Evolutionary conservation across 495 filamentous ascomycete genomes (phyloP).

Genomic region (Hypoxylon lenormandii): DNA sequence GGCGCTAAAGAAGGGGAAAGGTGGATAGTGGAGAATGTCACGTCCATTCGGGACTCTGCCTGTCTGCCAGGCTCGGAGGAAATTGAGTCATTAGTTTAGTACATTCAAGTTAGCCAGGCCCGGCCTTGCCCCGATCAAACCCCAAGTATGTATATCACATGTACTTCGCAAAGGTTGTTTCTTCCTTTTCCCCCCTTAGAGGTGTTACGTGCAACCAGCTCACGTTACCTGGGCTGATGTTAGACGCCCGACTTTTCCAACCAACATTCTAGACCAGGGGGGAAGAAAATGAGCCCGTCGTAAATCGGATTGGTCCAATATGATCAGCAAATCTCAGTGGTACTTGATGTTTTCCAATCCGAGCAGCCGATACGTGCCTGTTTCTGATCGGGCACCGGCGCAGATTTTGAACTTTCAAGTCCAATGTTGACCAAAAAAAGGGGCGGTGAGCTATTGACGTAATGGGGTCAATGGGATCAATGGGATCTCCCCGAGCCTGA

Average conservation of each 20-base stretch:
- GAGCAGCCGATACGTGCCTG: slow-evolving; percentile 33
- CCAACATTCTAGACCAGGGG: slow-evolving; percentile 19
- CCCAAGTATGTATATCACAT: slow-evolving; percentile 12
- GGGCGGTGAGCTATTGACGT: slow-evolving; percentile 49
- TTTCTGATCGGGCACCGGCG: slow-evolving; percentile 45
- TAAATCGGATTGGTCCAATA: background rate
- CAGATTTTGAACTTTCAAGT: slow-evolving; percentile 43
- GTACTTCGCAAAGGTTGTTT: slow-evolving; percentile 23
- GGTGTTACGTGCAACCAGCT: slow-evolving; percentile 9
- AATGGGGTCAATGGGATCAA: no score
- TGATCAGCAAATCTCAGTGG: slow-evolving; percentile 35
- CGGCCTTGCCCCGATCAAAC: slow-evolving; percentile 16
- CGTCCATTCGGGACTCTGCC: slow-evolving; percentile 49
- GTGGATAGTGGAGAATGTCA: slow-evolving; percentile 33
- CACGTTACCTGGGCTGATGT: slow-evolving; percentile 12
- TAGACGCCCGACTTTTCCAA: slow-evolving; percentile 24
- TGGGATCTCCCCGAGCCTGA: slow-evolving; percentile 30
- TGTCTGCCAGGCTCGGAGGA: slow-evolving; percentile 47
- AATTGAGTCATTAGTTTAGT: slow-evolving; percentile 39
- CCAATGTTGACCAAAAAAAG: slow-evolving; percentile 37
- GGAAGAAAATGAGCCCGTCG: slow-evolving; percentile 6
- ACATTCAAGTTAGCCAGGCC: slow-evolving; percentile 21
- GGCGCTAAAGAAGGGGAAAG: slow-evolving; percentile 43
- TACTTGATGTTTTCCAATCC: slow-evolving; percentile 25
- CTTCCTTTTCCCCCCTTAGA: background rate